A percentile compares a stretch with the other conserved stretches of the same genome.
Conservation (phyloP, 1,284 basidiomycete species). For the Ganoderma multipileum region DNA sequence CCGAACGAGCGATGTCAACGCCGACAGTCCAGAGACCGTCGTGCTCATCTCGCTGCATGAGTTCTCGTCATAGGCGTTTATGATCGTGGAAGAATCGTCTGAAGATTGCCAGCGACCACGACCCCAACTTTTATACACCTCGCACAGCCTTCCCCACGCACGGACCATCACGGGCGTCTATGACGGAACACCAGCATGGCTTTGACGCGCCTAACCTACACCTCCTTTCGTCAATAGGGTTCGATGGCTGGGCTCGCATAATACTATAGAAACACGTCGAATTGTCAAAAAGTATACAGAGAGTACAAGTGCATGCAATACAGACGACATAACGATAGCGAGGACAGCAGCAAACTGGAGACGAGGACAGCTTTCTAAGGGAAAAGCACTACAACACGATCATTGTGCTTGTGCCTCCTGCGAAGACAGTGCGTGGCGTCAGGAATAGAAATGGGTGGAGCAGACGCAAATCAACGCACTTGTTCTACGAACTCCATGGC, state of each 20-base stretch:
- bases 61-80: slow-evolving; percentile 54
- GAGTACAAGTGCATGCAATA: slow-evolving; percentile 25
- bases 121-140: slow-evolving; percentile 5
- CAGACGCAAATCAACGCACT: slow-evolving; percentile 43
- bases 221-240: too few relatives aligned
- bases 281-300: slow-evolving; percentile 6
- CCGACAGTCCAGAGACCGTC: slow-evolving; percentile 46
- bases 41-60: slow-evolving; percentile 54
- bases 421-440: slow-evolving; percentile 12
- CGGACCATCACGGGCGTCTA: slow-evolving; percentile 10
- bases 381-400: slow-evolving; percentile 15
- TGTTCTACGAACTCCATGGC: slow-evolving; percentile 92
- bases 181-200: neutral
- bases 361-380: neutral
- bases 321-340: slow-evolving; percentile 27
- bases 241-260: neutral
- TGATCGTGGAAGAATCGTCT: slow-evolving; percentile 59
- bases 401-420: slow-evolving; percentile 65
- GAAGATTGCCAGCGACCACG: slow-evolving; percentile 9
- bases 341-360: slow-evolving; percentile 17
- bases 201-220: neutral
- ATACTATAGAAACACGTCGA: neutral
- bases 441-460: neutral
- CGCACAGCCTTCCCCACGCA: slow-evolving; percentile 15
- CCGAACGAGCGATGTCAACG: slow-evolving; percentile 60